Conservation (phyloP, 129 eudicot genomes). For the Ambrosia artemisiifolia region DNA sequence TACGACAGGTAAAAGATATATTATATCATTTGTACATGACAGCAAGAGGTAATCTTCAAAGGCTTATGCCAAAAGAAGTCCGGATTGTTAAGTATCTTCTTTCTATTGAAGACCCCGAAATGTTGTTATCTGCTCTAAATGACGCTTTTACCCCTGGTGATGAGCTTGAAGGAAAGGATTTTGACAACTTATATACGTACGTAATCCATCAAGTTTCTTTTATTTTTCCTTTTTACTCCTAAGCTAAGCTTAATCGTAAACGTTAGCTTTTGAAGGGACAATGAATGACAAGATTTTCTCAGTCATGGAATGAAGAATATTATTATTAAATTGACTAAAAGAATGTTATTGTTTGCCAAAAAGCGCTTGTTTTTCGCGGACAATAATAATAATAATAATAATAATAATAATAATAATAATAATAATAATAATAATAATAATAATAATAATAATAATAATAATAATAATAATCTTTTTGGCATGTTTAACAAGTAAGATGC, state of each 20-base stretch:
- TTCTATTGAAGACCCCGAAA: slow-evolving; percentile 73
- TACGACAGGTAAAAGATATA: slow-evolving; percentile 64
- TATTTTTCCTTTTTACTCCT: neutral
- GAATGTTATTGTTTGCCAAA: neutral
- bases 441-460: neutral
- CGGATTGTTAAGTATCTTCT: slow-evolving; percentile 77
- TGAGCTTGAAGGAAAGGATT: slow-evolving; percentile 60
- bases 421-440: neutral
- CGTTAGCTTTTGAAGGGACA: neutral
- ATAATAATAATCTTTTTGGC: neutral
- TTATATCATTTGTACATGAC: slow-evolving; percentile 68
- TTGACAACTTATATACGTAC: slow-evolving; percentile 78
- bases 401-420: neutral
- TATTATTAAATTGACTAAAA: too few relatives aligned
- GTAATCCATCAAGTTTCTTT: slow-evolving; percentile 19
- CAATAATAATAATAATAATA: neutral
- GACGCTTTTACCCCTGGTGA: slow-evolving; percentile 93
- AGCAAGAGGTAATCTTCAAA: slow-evolving; percentile 65
- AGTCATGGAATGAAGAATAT: too few relatives aligned
- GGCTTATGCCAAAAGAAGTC: slow-evolving; percentile 75
- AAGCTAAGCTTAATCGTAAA: neutral
- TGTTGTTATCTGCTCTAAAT: slow-evolving; percentile 46
- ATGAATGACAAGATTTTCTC: neutral
- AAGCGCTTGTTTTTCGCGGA: too few relatives aligned
- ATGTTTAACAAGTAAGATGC: neutral